Evolutionary conservation across 148 eudicot genomes (phyloP).

Genomic region (Chenopodium quinoa): DNA sequence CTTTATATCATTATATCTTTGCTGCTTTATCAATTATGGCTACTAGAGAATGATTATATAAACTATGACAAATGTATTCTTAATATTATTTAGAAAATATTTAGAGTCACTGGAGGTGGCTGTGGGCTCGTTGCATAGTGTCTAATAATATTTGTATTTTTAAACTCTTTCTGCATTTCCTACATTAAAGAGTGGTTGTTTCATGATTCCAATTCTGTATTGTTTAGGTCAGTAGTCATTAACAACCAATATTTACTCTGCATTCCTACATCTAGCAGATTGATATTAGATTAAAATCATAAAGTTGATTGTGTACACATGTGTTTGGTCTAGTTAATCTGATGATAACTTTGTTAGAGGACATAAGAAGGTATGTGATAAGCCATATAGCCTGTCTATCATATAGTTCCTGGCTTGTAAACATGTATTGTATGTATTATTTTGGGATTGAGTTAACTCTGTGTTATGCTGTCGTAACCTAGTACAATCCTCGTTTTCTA

Average conservation of each 20-base stretch:
- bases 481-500: neutral
- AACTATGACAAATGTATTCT: neutral
- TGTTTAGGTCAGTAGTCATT: too few species aligned
- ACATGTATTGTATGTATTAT: neutral
- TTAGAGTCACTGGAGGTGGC: too few species aligned
- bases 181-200: neutral
- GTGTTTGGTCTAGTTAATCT: neutral
- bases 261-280: neutral
- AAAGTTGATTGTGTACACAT: neutral
- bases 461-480: neutral
- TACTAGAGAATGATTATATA: neutral
- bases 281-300: neutral
- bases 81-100: neutral
- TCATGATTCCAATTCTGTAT: too few species aligned
- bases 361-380: neutral
- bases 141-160: too few species aligned
- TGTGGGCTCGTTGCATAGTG: too few species aligned
- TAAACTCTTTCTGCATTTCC: neutral
- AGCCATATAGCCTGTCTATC: neutral
- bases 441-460: neutral
- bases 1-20: neutral
- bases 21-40: conserved; percentile 2
- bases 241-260: neutral
- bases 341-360: neutral
- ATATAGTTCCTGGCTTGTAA: neutral